phyloP scores from a whole-genome alignment of 306 rosid genomes.

The Spatholobus suberectus region DNA sequence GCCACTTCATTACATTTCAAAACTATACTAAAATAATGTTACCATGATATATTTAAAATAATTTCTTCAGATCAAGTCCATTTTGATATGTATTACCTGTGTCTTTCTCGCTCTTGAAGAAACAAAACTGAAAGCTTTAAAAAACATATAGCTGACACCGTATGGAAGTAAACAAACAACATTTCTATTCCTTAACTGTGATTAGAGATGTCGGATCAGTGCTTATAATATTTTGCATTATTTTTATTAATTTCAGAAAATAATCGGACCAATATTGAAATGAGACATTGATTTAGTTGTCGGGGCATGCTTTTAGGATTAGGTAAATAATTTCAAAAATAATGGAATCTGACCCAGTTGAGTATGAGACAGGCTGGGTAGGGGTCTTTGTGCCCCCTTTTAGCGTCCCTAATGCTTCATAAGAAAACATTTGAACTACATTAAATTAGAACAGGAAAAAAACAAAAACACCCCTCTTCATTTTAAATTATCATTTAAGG shows the following conservation, averaged over 20 bases:
- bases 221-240: conserved; percentile 20
- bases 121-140: not conserved
- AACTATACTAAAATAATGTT: not conserved
- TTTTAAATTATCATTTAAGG: not conserved
- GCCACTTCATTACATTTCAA: conserved; percentile 23
- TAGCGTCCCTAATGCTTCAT: conserved; percentile 41
- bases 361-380: conserved; percentile 69
- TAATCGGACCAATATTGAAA: conserved; percentile 47
- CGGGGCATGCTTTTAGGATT: conserved; percentile 56
- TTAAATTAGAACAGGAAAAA: not conserved
- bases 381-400: conserved; percentile 48
- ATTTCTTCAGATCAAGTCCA: conserved; percentile 26
- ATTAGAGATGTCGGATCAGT: conserved; percentile 44
- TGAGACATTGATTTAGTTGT: conserved; percentile 67
- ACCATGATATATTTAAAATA: conserved; percentile 2
- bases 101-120: conserved; percentile 5
- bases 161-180: conserved; percentile 31
- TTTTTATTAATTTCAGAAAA: not conserved
- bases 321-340: conserved; percentile 51
- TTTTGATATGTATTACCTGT: not conserved
- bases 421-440: conserved; percentile 39
- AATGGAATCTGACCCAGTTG: conserved; percentile 56
- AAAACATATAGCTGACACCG: conserved; percentile 26
- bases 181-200: conserved; percentile 22
- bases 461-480: not conserved